Percentiles rank a stretch among this genome's conserved stretches.
Evolutionary conservation across 2,329 filamentous ascomycete species (phyloP).

Genomic region (Trichoderma atrobrunneum): DNA sequence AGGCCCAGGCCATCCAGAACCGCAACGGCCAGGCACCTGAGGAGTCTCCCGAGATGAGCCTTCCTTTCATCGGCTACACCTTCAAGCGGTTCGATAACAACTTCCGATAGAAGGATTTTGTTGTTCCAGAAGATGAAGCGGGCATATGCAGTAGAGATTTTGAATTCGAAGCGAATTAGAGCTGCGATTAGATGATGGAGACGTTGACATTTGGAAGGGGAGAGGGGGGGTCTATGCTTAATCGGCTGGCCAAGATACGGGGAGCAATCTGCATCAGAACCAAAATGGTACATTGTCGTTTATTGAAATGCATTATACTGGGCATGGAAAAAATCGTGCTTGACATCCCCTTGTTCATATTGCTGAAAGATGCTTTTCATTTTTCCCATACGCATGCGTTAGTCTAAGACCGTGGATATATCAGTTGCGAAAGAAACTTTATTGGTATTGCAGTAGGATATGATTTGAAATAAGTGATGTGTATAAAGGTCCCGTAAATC

Average conservation of each 20-base stretch:
- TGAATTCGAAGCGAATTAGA: constrained; percentile 18
- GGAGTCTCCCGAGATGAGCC: constrained; percentile 87
- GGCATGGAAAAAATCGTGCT: constrained; percentile 10
- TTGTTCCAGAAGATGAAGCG: constrained; percentile 1
- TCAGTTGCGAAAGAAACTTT: background rate
- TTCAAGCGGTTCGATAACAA: constrained; percentile 93
- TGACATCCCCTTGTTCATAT: constrained; percentile 6
- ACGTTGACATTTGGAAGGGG: background rate
- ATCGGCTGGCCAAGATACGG: constrained; percentile 14
- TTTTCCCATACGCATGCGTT: background rate
- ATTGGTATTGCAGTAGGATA: constrained; percentile 4
- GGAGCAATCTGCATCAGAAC: constrained; percentile 18
- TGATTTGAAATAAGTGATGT: background rate
- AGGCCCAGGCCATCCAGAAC: constrained; percentile 74
- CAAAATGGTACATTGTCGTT: constrained; percentile 7
- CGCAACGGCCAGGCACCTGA: constrained; percentile 51
- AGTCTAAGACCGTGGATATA: constrained; percentile 2
- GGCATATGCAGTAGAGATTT: constrained; percentile 16
- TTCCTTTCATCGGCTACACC: constrained; percentile 67
- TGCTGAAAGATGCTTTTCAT: background rate
- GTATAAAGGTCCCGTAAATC: background rate
- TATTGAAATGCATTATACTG: constrained; percentile 13
- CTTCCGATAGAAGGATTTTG: constrained; percentile 46
- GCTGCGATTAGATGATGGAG: background rate
- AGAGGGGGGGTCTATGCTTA: constrained; percentile 9